phyloP scores from a whole-genome alignment of 129 eudicot genomes.

The Dittrichia graveolens region DNA sequence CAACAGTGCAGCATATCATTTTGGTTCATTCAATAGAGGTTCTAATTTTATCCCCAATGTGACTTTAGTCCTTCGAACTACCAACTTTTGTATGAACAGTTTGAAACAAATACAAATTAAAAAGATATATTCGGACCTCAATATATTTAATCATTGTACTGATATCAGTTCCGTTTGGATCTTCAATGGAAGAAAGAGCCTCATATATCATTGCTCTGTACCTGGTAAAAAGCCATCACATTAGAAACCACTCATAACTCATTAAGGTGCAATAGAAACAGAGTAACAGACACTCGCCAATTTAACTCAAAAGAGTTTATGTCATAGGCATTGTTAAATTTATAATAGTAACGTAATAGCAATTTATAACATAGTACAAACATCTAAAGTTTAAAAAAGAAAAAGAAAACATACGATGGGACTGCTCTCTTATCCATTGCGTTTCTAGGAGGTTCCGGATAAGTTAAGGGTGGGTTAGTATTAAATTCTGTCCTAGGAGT shows the following conservation, averaged over 20 bases:
- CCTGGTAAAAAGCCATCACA: slow-evolving; percentile 23
- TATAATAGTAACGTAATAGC: neutral
- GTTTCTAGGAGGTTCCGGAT: slow-evolving; percentile 6
- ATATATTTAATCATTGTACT: slow-evolving; percentile 38
- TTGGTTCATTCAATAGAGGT: neutral
- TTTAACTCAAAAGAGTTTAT: neutral
- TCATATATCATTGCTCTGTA: slow-evolving; percentile 43
- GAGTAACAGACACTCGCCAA: neutral
- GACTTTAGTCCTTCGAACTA: neutral
- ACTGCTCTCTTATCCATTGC: slow-evolving; percentile 14
- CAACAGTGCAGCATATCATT: neutral
- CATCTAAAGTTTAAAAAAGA: neutral
- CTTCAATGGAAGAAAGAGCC: slow-evolving; percentile 42
- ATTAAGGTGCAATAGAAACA: neutral
- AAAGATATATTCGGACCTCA: slow-evolving; percentile 39
- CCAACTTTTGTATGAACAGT: neutral
- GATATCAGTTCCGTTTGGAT: slow-evolving; percentile 43
- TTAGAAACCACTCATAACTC: too few species aligned
- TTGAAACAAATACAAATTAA: neutral
- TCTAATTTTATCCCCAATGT: neutral
- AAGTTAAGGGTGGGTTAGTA: slow-evolving; percentile 10
- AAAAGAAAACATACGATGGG: slow-evolving; percentile 25
- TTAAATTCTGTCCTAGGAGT: slow-evolving; percentile 7
- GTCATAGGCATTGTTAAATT: slow-evolving; percentile 4
- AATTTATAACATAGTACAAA: neutral